phyloP scores from a whole-genome alignment of 257 asterid genomes.

The Anisodus tanguticus region DNA sequence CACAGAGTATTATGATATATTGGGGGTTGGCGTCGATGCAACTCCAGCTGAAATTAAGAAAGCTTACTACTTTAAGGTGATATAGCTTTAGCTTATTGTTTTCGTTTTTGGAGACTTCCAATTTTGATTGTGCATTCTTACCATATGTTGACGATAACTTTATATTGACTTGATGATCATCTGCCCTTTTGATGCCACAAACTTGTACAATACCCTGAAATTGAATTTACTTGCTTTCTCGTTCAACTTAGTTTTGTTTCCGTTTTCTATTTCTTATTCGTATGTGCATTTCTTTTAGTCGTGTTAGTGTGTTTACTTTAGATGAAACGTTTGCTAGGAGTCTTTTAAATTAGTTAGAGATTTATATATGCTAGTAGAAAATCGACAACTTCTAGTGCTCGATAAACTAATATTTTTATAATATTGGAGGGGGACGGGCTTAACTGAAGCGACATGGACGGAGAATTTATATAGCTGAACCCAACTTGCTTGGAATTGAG shows the following conservation, averaged over 20 bases:
- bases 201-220: not conserved
- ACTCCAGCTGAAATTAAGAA: constrained; percentile 68
- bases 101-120: not conserved
- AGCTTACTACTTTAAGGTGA: constrained; percentile 81
- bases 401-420: not conserved
- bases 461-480: not conserved
- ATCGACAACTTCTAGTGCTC: not conserved
- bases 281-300: not conserved
- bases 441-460: not conserved
- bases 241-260: not conserved
- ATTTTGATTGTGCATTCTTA: not conserved
- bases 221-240: not conserved
- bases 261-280: not conserved
- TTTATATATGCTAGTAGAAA: not conserved
- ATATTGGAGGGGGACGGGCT: not conserved
- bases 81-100: not conserved
- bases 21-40: constrained; percentile 72
- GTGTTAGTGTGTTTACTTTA: not conserved
- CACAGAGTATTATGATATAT: constrained; percentile 67
- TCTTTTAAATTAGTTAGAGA: not conserved
- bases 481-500: not conserved
- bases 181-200: not conserved
- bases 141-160: not conserved
- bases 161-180: not conserved
- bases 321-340: not conserved